phyloP scores from a whole-genome alignment of 306 rosid genomes.

The Citrullus colocynthis region DNA sequence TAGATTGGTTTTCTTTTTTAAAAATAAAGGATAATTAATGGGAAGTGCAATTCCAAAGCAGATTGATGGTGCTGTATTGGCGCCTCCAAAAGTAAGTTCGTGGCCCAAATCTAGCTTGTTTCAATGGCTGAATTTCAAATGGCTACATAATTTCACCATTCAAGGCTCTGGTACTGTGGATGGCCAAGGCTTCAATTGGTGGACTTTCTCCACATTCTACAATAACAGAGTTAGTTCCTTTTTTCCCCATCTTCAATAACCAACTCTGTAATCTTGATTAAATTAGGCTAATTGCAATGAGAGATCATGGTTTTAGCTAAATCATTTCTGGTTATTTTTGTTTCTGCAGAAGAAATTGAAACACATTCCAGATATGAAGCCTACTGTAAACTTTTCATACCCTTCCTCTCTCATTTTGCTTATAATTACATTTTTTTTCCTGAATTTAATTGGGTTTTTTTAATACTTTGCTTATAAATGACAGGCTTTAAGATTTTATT shows the following conservation, averaged over 20 bases:
- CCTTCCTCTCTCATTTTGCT: background rate
- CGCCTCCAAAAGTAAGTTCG: constrained; percentile 54
- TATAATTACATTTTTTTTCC: background rate
- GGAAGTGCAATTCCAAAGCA: constrained; percentile 21
- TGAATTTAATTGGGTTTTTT: background rate
- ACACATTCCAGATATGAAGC: constrained; percentile 41
- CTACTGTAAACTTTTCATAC: constrained; percentile 44
- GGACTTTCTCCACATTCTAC: constrained; percentile 28
- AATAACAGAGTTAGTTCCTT: constrained; percentile 25
- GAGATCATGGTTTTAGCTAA: background rate
- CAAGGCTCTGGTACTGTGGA: constrained; percentile 70
- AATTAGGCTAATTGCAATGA: background rate
- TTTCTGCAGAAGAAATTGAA: constrained; percentile 38
- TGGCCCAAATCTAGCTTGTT: constrained; percentile 62
- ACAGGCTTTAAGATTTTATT: constrained; percentile 86
- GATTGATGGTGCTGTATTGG: constrained; percentile 76
- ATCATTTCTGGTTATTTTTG: background rate
- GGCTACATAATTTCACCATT: constrained; percentile 62
- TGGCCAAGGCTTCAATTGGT: constrained; percentile 83
- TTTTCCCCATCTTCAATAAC: background rate
- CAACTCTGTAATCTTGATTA: background rate
- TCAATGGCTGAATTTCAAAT: constrained; percentile 88
- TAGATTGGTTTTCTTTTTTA: background rate
- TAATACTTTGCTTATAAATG: background rate
- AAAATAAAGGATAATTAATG: background rate